These are phyloP conservation scores for Polysphondylium violaceum DNA, from an alignment of 78 protist genomes.

Conservation along the genomic window DNA sequence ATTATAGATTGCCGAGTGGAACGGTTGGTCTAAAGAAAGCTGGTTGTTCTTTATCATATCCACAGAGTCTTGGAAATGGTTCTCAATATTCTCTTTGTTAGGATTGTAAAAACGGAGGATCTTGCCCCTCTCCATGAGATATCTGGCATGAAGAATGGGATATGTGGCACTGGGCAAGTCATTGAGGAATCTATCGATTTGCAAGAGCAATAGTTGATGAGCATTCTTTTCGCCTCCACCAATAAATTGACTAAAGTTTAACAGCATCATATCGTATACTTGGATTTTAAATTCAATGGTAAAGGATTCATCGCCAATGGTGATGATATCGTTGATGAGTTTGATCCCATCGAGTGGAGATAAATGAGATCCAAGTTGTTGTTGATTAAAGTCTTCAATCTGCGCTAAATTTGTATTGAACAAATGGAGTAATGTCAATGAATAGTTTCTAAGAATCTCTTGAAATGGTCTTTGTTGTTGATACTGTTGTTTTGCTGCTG, in stretches of 20 bases:
- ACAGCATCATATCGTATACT: constrained; percentile 24
- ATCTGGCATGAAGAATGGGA: constrained; percentile 35
- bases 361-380: constrained; percentile 1
- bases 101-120: constrained; percentile 11
- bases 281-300: constrained; percentile 20
- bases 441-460: constrained; percentile 2
- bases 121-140: constrained; percentile 53
- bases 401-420: too few relatives aligned
- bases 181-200: constrained; percentile 17
- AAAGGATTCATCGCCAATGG: not conserved
- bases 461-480: constrained; percentile 2
- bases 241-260: not conserved
- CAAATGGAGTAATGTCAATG: not conserved
- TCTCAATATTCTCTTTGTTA: constrained; percentile 10
- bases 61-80: constrained; percentile 9
- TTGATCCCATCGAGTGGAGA: too few relatives aligned
- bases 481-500: too few relatives aligned
- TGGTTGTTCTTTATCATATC: not conserved
- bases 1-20: constrained; percentile 19
- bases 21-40: not conserved
- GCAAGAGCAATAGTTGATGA: constrained; percentile 2
- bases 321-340: constrained; percentile 22
- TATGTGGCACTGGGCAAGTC: not conserved
- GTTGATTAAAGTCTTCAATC: not conserved
- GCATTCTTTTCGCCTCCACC: not conserved